Evolutionary conservation across 768 basidiomycete species (phyloP).

Genomic region (Neoboletus subvelutipes): DNA sequence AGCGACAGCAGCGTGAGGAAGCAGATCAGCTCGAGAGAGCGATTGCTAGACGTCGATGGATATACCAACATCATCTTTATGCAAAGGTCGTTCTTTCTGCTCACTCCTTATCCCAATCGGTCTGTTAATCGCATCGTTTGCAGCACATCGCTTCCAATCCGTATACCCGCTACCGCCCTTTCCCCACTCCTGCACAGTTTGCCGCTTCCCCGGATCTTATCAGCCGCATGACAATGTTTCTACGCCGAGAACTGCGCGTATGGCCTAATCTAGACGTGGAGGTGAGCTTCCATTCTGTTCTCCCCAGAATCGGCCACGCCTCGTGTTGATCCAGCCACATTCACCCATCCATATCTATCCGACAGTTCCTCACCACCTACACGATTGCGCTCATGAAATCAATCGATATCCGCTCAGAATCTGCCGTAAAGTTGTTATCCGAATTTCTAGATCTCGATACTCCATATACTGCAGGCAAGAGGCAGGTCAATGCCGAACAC

Average conservation of each 20-base stretch:
- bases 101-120: not conserved
- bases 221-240: constrained; percentile 73
- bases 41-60: constrained; percentile 69
- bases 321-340: constrained; percentile 7
- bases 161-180: constrained; percentile 85
- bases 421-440: constrained; percentile 77
- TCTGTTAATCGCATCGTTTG: constrained; percentile 1
- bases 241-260: constrained; percentile 82
- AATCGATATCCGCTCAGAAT: constrained; percentile 88
- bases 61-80: constrained; percentile 78
- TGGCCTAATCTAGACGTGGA: constrained; percentile 92
- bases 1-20: constrained; percentile 51
- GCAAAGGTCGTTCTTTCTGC: constrained; percentile 65
- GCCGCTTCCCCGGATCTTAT: constrained; percentile 71
- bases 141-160: constrained; percentile 91
- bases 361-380: constrained; percentile 85
- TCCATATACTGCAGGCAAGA: constrained; percentile 53
- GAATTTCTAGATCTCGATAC: constrained; percentile 86
- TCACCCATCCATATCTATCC: constrained; percentile 17
- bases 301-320: not conserved
- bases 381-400: constrained; percentile 89
- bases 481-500: constrained; percentile 80
- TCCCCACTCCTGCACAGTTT: constrained; percentile 85
- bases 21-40: constrained; percentile 74
- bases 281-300: constrained; percentile 40